phyloP scores from a whole-genome alignment of 169 alveolate species.

The Eimeria brunetti region DNA sequence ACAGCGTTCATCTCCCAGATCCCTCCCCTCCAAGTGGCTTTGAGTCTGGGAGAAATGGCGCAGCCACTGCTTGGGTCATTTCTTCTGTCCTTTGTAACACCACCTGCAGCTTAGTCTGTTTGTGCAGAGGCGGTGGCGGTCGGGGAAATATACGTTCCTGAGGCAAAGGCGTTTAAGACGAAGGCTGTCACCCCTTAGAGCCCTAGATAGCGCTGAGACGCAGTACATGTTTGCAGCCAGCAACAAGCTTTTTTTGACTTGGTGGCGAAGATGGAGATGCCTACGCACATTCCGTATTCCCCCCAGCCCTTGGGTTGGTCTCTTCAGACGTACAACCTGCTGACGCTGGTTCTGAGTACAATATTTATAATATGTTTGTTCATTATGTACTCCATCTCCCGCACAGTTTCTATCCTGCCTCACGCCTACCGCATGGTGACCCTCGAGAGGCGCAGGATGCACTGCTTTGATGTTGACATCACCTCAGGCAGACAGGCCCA shows the following conservation, averaged over 20 bases:
- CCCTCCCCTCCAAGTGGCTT: slow-evolving; percentile 17
- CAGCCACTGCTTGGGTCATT: slow-evolving; percentile 20
- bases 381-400: slow-evolving; percentile 71
- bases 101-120: slow-evolving; percentile 16
- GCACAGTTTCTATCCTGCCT: slow-evolving; percentile 76
- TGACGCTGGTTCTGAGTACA: slow-evolving; percentile 69
- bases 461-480: slow-evolving; percentile 80
- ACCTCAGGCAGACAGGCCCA: slow-evolving; percentile 70
- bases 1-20: not conserved
- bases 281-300: slow-evolving; percentile 33
- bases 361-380: slow-evolving; percentile 60
- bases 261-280: slow-evolving; percentile 24
- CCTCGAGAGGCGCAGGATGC: slow-evolving; percentile 71
- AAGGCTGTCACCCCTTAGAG: not conserved
- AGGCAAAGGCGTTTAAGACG: not conserved
- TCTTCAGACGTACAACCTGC: slow-evolving; percentile 72
- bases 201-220: not conserved
- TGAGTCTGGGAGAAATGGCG: slow-evolving; percentile 35
- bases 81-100: slow-evolving; percentile 8
- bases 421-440: slow-evolving; percentile 78
- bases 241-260: not conserved
- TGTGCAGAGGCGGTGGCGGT: not conserved
- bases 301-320: slow-evolving; percentile 73
- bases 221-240: not conserved
- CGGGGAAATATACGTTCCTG: not conserved